A percentile compares a stretch with the other conserved stretches of the same genome.
phyloP scores from a whole-genome alignment of 768 basidiomycete genomes.

The Rhodotorula diobovata region DNA sequence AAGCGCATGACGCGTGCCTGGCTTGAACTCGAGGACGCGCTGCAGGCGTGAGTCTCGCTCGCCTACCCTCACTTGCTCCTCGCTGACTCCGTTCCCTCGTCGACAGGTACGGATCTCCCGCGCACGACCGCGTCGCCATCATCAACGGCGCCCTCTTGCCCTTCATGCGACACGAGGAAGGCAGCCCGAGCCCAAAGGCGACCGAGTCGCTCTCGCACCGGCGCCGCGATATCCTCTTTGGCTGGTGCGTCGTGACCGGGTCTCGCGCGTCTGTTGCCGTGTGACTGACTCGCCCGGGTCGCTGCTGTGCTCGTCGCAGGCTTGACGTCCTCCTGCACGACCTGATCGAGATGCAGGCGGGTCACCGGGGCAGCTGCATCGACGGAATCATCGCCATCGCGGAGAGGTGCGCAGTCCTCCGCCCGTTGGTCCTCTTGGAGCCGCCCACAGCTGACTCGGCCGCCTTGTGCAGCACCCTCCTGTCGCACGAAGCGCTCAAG shows the following conservation, averaged over 20 bases:
- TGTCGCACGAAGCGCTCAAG: slow-evolving; percentile 46
- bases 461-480: slow-evolving; percentile 43
- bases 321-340: slow-evolving; percentile 37
- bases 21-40: neutral
- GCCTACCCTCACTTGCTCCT: neutral
- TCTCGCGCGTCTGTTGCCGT: neutral
- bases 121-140: slow-evolving; percentile 43
- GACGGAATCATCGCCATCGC: slow-evolving; percentile 49
- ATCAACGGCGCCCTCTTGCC: slow-evolving; percentile 46
- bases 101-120: slow-evolving; percentile 39
- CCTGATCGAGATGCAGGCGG: slow-evolving; percentile 48
- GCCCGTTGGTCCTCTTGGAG: neutral
- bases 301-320: too few species aligned
- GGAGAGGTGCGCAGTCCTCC: slow-evolving; percentile 46
- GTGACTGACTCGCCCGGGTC: too few species aligned
- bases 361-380: slow-evolving; percentile 50
- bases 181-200: slow-evolving; percentile 38
- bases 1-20: neutral
- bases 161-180: slow-evolving; percentile 46
- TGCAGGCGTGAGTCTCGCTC: neutral
- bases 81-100: neutral
- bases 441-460: neutral
- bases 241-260: slow-evolving; percentile 44
- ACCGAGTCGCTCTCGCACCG: slow-evolving; percentile 37
- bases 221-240: slow-evolving; percentile 46